Base-by-base conservation (phyloP, 371 early-diverging fungal genomes). In the Mortierella sp. region DNA sequence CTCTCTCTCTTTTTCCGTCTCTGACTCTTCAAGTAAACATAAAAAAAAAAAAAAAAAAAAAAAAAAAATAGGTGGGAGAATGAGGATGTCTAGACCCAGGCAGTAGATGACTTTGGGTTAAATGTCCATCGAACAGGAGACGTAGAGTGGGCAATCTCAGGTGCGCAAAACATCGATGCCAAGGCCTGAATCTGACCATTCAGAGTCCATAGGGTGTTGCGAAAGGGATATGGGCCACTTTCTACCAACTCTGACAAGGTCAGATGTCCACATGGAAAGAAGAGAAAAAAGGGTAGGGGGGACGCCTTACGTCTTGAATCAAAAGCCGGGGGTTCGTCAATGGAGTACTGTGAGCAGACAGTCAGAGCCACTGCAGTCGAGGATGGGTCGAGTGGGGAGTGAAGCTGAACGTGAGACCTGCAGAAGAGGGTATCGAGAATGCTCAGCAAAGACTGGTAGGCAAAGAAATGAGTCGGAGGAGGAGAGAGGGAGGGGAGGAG, bases 371-470 rank as follows among this genome's bases (percentile, higher is more conserved):
- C 37, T 37, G 37, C 37, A 37, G 37, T 37, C 37, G 37, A 37
- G 37, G 37, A 37, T 37, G 37, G 37, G 37, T 37, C 48, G 44
- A 57, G 59, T 46, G 57, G 25, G 30, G 56, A 29, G 23, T 48
- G 66, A 25, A 30, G 37, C 37, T 37, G 37, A 55, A 59, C 56
- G 58, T 37, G 60, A 29, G 37, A 19, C 46, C 61, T 50, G 61
- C 59, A 21, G 53, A 63, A n/a, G 45, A 50, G 66, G 67, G 62
- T 64, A 68, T 59, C 43, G 68, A 56, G 23, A 53, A 56, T 63
- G 62, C 48, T 25, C 44, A 56, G 61, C 46, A 21, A 19, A 37
- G 37, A 37, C 37, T 37, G 37, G 37, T 37, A 37, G 37, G 37
- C 37, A 55, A n/a, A 47, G 29, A 51, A 60, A 61, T 19, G 45